Evolutionary conservation across 106 monocot species (phyloP), one percentile per base, ranked within the genome.

Genomic region (Phalaenopsis equestris): DNA sequence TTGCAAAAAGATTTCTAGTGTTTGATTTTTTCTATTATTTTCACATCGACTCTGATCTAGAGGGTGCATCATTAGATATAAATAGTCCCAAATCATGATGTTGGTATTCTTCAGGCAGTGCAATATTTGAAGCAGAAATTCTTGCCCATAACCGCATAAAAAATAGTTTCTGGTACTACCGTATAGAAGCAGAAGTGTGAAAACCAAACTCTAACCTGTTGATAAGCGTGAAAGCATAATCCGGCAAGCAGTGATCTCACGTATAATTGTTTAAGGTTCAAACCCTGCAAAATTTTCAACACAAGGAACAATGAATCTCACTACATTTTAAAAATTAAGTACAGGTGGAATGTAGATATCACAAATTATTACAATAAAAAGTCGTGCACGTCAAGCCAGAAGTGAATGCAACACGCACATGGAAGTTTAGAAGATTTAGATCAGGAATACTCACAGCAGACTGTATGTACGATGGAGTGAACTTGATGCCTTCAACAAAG

Each of bases 211-310:
- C 73, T 79, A 8, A 75, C 99, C 95, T 95, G 94, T 78, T 99
- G 98, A 88, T 99, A 99, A 73, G 94, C 98, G 83, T 99, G 98
- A 67, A 91, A 99, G 84, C 94, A 99, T 21, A 99, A 47, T 46
- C 84, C 91, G 38, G 98, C 87, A 57, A 99, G 5, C 49, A 91
- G 85, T 68, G 91, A 84, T 77, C 94, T 89, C 49, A 83, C 48
- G 78, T 93, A 99, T 67, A 91, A 81, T 78, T 95, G 85, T 16
- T 86, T 80, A 39, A 99, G 77, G 83, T 99, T 91, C 80, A 99
- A 82, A 76, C 94, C 94, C 98, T 94, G 73, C 18, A 81, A 45
- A 75, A n/a, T n/a, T 75, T 10, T 23, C 56, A 58, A 78, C 9
- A 57, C 8, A 38, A 58, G 56, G 56, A 78, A 41, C 39, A 19